Percentiles rank a stretch among this genome's conserved stretches.
Conservation (phyloP, 2,329 filamentous ascomycete species). For the Bipolaris sorokiniana region DNA sequence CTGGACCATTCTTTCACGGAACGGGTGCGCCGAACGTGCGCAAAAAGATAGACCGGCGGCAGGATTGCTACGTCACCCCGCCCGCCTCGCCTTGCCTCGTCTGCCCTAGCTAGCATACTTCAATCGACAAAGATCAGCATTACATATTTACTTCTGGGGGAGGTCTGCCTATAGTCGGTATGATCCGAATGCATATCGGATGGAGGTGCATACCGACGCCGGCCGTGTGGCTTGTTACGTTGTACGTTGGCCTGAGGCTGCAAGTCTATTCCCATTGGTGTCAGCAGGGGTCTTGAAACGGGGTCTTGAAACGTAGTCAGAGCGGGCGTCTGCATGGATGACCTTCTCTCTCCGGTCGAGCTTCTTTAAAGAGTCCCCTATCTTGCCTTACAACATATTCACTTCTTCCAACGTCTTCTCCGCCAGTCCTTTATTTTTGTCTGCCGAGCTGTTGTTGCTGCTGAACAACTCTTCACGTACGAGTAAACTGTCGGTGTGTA, state of each 20-base stretch:
- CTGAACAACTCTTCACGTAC: conserved; percentile 4
- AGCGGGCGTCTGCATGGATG: conserved; percentile 45
- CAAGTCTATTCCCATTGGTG: conserved; percentile 30
- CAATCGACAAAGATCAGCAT: neutral
- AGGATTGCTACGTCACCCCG: conserved; percentile 14
- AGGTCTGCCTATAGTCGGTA: too few relatives aligned
- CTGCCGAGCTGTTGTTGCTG: neutral
- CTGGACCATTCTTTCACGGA: conserved; percentile 8
- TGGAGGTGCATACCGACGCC: neutral
- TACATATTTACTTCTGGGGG: too few relatives aligned
- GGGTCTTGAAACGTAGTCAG: conserved; percentile 41
- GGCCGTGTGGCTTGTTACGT: neutral
- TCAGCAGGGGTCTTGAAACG: conserved; percentile 48
- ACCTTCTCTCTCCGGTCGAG: conserved; percentile 21
- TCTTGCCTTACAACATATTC: conserved; percentile 24
- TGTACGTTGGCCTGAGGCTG: conserved; percentile 27
- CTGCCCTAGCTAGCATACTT: neutral
- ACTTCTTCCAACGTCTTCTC: conserved; percentile 27
- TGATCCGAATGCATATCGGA: neutral
- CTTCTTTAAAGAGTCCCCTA: conserved; percentile 28
- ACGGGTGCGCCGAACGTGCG: conserved; percentile 13
- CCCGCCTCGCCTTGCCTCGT: neutral
- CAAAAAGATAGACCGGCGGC: conserved; percentile 1
- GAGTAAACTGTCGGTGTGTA: neutral
- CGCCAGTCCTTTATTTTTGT: conserved; percentile 12